These are phyloP conservation scores for Grosmannia clavigera DNA, from an alignment of 2,329 filamentous ascomycete species.

Conservation along the genomic window DNA sequence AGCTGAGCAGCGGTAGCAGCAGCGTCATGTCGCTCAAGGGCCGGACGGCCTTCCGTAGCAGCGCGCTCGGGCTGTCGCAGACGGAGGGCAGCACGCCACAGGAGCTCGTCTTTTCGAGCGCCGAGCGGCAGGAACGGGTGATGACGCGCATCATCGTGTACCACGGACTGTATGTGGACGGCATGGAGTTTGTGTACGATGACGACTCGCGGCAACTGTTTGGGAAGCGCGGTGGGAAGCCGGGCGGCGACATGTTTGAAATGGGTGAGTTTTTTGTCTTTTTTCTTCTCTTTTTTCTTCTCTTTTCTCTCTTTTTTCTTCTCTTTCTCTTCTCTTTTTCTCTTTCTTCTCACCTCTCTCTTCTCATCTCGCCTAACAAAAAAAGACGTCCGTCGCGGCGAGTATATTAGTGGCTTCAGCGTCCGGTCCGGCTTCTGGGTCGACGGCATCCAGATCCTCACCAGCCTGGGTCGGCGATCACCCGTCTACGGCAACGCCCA, in stretches of 20 bases:
- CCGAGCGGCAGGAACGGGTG: slow-evolving; percentile 55
- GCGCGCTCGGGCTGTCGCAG: slow-evolving; percentile 58
- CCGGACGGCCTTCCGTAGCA: slow-evolving; percentile 63
- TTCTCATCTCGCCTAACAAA: too few species aligned
- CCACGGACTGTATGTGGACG: slow-evolving; percentile 65
- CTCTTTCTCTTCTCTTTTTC: neutral
- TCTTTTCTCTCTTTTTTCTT: neutral
- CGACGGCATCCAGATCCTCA: slow-evolving; percentile 81
- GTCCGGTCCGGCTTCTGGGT: slow-evolving; percentile 72
- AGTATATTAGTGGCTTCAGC: slow-evolving; percentile 78
- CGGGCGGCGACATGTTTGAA: slow-evolving; percentile 60
- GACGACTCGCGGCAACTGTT: slow-evolving; percentile 76
- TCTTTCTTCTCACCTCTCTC: too few species aligned
- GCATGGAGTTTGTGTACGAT: slow-evolving; percentile 87
- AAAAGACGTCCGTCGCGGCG: slow-evolving; percentile 68
- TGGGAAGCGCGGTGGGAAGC: slow-evolving; percentile 63
- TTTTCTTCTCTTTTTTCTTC: neutral
- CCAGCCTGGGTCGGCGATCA: slow-evolving; percentile 76
- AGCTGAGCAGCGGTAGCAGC: slow-evolving; percentile 48
- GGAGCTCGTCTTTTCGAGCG: slow-evolving; percentile 63
- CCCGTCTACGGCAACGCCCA: slow-evolving; percentile 69
- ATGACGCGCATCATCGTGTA: slow-evolving; percentile 66
- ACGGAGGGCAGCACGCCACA: slow-evolving; percentile 58
- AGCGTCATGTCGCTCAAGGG: slow-evolving; percentile 30
- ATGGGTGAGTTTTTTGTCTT: slow-evolving; percentile 46